Conservation (phyloP, 2,329 filamentous ascomycete genomes). For the Phialocephala sp. region DNA sequence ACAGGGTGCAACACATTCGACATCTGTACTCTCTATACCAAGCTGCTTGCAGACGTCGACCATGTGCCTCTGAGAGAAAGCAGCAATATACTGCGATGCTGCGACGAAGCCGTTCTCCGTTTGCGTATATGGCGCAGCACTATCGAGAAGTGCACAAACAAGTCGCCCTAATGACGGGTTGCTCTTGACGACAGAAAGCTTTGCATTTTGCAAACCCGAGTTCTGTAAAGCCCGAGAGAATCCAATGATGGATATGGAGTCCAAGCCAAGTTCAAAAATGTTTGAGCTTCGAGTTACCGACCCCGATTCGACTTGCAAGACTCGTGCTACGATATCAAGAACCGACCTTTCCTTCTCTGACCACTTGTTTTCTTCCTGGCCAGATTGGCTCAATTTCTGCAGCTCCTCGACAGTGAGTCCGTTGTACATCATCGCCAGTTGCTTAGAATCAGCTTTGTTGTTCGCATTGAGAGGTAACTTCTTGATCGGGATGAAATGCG, state of each 20-base stretch:
- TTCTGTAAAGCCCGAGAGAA: conserved; percentile 69
- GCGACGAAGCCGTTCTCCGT: conserved; percentile 37
- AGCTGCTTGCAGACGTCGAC: conserved; percentile 53
- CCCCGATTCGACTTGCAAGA: conserved; percentile 45
- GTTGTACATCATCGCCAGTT: conserved; percentile 70
- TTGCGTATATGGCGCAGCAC: conserved; percentile 9
- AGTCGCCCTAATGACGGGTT: conserved; percentile 59
- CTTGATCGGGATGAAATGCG: conserved; percentile 75
- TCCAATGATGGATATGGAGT: conserved; percentile 82
- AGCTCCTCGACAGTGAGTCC: conserved; percentile 63
- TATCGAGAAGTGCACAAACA: conserved; percentile 38
- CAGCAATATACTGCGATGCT: conserved; percentile 48
- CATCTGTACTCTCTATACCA: conserved; percentile 52
- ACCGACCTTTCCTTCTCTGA: conserved; percentile 53
- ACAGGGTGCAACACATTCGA: conserved; percentile 81
- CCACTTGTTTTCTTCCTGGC: conserved; percentile 41
- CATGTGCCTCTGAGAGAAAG: conserved; percentile 45
- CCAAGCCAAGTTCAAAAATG: conserved; percentile 85
- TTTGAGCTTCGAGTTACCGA: conserved; percentile 60
- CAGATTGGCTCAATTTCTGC: conserved; percentile 56
- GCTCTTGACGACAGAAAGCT: conserved; percentile 71
- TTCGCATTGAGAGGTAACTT: conserved; percentile 82
- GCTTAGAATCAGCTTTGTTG: conserved; percentile 84
- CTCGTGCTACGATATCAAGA: conserved; percentile 56
- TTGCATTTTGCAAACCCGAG: conserved; percentile 63